Evolutionary conservation across 495 filamentous ascomycete species (phyloP).

Genomic region (Hypoxylon fragiforme): DNA sequence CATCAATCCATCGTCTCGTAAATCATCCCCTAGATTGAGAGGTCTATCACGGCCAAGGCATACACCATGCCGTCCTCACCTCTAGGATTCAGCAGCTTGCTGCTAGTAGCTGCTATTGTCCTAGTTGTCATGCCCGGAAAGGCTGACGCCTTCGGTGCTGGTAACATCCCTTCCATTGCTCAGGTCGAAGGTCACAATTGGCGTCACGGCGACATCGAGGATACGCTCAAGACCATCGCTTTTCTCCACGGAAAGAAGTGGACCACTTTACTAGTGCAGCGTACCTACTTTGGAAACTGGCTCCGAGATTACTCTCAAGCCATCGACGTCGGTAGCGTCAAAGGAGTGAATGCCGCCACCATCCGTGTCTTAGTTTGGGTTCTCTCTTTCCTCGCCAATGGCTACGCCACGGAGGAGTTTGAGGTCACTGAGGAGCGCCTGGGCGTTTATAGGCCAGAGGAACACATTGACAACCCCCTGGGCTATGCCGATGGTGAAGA

Average conservation of each 20-base stretch:
- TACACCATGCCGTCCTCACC: slow-evolving; percentile 45
- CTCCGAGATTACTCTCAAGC: slow-evolving; percentile 81
- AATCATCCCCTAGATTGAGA: background rate
- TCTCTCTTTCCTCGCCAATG: slow-evolving; percentile 88
- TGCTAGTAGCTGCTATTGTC: slow-evolving; percentile 53
- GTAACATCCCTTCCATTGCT: slow-evolving; percentile 93
- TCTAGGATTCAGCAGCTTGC: slow-evolving; percentile 44
- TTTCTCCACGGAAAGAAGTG: slow-evolving; percentile 92
- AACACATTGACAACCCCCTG: slow-evolving; percentile 91
- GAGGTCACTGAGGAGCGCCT: slow-evolving; percentile 92
- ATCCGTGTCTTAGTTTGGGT: slow-evolving; percentile 92
- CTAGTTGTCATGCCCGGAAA: slow-evolving; percentile 67
- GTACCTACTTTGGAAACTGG: slow-evolving; percentile 92
- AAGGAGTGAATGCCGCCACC: slow-evolving; percentile 83
- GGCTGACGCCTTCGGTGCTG: slow-evolving; percentile 84
- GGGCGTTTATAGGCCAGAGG: slow-evolving; percentile 91
- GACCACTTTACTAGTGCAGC: slow-evolving; percentile 84
- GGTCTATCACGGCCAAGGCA: background rate
- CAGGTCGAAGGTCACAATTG: slow-evolving; percentile 94
- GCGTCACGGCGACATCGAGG: slow-evolving; percentile 94
- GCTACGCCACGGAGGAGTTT: slow-evolving; percentile 96
- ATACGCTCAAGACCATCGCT: slow-evolving; percentile 85
- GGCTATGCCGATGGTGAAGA: slow-evolving; percentile 89
- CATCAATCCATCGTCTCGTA: too few species aligned
- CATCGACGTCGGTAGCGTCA: slow-evolving; percentile 88